Evolutionary conservation across 2,329 filamentous ascomycete species (phyloP).

Genomic region (Trichoderma citrinoviride): DNA sequence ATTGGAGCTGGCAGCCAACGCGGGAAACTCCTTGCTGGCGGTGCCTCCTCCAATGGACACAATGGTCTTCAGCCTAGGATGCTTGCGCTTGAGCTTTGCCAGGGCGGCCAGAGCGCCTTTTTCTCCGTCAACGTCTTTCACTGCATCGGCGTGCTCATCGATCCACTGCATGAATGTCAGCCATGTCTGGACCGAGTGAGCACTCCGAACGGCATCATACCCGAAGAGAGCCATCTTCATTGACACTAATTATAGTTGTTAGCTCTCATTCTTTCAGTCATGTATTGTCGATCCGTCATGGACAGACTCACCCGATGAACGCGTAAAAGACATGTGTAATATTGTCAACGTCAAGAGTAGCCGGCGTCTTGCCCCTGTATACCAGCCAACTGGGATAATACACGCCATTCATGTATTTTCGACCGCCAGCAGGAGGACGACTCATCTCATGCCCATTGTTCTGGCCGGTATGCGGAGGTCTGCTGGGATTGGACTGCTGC

Average conservation of each 20-base stretch:
- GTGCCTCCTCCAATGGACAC: slow-evolving; percentile 64
- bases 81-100: slow-evolving; percentile 54
- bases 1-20: slow-evolving; percentile 48
- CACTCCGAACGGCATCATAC: slow-evolving; percentile 32
- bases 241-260: slow-evolving; percentile 31
- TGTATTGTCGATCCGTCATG: background rate
- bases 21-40: slow-evolving; percentile 60
- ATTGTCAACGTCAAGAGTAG: slow-evolving; percentile 52
- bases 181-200: background rate
- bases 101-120: slow-evolving; percentile 61
- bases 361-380: slow-evolving; percentile 60
- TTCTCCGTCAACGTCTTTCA: slow-evolving; percentile 58
- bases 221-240: slow-evolving; percentile 39
- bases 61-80: slow-evolving; percentile 56
- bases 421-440: background rate
- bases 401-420: slow-evolving; percentile 37
- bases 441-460: background rate
- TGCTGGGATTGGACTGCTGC: background rate
- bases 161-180: slow-evolving; percentile 35
- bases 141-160: slow-evolving; percentile 62
- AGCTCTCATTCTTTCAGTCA: background rate
- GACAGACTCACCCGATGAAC: slow-evolving; percentile 49
- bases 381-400: slow-evolving; percentile 67
- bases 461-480: background rate
- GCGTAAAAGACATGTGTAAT: slow-evolving; percentile 65